Percentiles rank a stretch among this genome's conserved stretches.
Evolutionary conservation across 169 alveolate genomes (phyloP).

Genomic region (Plasmodium sp.): DNA sequence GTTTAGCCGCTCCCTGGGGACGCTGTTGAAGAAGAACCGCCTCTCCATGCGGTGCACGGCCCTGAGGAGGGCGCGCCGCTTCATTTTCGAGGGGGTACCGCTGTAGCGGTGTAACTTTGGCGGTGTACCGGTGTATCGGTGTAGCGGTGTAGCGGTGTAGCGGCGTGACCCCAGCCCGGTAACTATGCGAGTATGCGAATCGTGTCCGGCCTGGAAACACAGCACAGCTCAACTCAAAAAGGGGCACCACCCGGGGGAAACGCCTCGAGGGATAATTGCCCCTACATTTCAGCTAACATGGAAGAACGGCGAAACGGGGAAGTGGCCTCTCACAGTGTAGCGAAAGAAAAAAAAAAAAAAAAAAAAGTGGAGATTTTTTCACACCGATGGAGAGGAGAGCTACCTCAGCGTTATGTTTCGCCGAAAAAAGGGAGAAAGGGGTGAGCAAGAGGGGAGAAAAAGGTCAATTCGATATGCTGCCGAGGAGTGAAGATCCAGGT

Average conservation of each 20-base stretch:
- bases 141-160: background rate
- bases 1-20: conserved; percentile 13
- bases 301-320: background rate
- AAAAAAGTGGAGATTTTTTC: background rate
- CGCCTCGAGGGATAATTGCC: background rate
- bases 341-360: background rate
- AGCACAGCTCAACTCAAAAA: background rate
- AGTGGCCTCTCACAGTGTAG: background rate
- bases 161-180: background rate
- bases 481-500: background rate
- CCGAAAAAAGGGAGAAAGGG: background rate
- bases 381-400: background rate
- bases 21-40: conserved; percentile 45
- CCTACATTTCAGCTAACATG: background rate
- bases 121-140: background rate
- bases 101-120: background rate
- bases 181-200: background rate
- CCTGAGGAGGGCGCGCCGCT: conserved; percentile 13
- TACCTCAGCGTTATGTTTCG: background rate
- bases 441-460: background rate
- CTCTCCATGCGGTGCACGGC: conserved; percentile 14
- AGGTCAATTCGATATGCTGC: background rate
- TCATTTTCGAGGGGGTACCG: conserved; percentile 5
- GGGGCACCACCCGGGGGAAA: background rate
- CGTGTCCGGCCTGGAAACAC: background rate